A percentile compares a stretch with the other conserved stretches of the same genome.
Evolutionary conservation across 331 rosid genomes (phyloP).

Genomic region (Telfairia occidentalis): DNA sequence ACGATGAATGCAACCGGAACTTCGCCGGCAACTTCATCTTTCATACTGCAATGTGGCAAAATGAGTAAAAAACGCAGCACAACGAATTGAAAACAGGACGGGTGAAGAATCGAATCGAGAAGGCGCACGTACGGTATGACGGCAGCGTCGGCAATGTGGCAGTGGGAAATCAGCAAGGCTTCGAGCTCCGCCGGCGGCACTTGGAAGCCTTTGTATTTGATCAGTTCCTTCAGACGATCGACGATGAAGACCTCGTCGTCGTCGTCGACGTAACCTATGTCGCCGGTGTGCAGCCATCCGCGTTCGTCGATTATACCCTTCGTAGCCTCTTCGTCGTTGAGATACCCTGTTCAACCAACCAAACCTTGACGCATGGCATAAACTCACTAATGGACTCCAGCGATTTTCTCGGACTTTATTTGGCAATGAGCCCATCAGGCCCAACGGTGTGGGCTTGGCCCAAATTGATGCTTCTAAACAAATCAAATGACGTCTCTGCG

Average conservation of each 20-base stretch:
- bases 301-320: slow-evolving; percentile 42
- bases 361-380: neutral
- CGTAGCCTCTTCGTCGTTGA: slow-evolving; percentile 66
- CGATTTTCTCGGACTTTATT: neutral
- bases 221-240: slow-evolving; percentile 59
- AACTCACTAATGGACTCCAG: neutral
- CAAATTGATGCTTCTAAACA: neutral
- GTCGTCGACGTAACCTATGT: slow-evolving; percentile 52
- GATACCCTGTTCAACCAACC: slow-evolving; percentile 33
- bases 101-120: neutral
- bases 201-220: slow-evolving; percentile 74
- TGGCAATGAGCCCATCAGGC: neutral
- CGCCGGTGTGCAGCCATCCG: slow-evolving; percentile 86
- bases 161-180: slow-evolving; percentile 51
- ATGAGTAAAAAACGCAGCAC: neutral
- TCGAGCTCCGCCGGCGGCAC: slow-evolving; percentile 88
- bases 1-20: slow-evolving; percentile 72
- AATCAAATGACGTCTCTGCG: neutral
- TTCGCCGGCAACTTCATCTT: slow-evolving; percentile 73
- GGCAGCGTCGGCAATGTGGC: slow-evolving; percentile 55
- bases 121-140: slow-evolving; percentile 54
- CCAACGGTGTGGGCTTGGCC: neutral
- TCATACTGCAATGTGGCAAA: slow-evolving; percentile 39
- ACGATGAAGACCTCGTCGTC: slow-evolving; percentile 61
- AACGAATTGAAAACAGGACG: neutral